phyloP scores from a whole-genome alignment of 305 asterid genomes.

The Fraxinus baroniana region DNA sequence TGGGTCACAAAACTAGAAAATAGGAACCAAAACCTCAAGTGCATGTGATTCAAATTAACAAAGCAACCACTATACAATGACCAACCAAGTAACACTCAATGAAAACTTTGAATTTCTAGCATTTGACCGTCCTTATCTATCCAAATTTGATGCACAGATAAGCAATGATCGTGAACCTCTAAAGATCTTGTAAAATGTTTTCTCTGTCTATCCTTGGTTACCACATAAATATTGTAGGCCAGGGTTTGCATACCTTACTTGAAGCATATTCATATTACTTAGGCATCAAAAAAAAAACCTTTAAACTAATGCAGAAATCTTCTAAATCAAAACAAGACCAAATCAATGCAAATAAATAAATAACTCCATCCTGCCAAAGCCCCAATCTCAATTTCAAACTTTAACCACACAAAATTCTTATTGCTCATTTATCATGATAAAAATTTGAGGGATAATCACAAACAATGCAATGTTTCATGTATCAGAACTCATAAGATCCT shows the following conservation, averaged over 20 bases:
- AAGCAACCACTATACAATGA: neutral
- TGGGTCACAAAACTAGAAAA: neutral
- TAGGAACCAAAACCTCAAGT: neutral
- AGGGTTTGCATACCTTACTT: neutral
- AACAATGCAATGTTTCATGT: neutral
- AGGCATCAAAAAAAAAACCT: neutral
- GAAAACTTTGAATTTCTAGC: neutral
- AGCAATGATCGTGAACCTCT: neutral
- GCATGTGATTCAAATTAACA: neutral
- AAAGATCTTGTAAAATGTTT: neutral
- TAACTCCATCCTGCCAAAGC: neutral
- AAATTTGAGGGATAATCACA: neutral
- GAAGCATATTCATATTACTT: neutral
- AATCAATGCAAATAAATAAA: neutral
- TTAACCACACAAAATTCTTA: neutral
- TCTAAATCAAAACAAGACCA: neutral
- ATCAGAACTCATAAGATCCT: neutral
- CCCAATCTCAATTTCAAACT: neutral
- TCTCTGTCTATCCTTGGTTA: neutral
- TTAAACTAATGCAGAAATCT: neutral
- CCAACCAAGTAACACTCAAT: neutral
- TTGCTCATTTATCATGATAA: neutral
- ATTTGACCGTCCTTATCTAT: neutral
- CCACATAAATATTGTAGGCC: neutral
- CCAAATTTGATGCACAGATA: neutral